phyloP scores from a whole-genome alignment of 768 basidiomycete genomes.

The Leccinum aurantiacum region DNA sequence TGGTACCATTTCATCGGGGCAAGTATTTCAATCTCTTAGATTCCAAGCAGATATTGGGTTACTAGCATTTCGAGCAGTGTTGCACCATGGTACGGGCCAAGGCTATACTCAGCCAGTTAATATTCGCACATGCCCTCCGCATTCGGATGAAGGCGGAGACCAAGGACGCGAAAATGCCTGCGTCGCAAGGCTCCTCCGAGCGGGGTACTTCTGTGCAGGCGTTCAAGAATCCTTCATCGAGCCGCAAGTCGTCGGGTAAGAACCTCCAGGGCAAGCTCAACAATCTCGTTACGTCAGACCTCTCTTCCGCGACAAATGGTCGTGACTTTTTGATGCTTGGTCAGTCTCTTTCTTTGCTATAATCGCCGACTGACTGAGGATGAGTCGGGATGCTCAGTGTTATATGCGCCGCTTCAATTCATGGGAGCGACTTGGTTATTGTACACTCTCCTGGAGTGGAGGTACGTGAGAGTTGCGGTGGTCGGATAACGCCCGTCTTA shows the following conservation, averaged over 20 bases:
- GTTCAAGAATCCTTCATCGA: not conserved
- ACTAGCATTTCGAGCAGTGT: not conserved
- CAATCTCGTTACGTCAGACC: slow-evolving; percentile 4
- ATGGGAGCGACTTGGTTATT: slow-evolving; percentile 1
- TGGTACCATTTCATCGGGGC: slow-evolving; percentile 1
- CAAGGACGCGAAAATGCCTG: not conserved
- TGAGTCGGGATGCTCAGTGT: not conserved
- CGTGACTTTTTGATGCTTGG: slow-evolving; percentile 5
- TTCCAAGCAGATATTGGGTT: not conserved
- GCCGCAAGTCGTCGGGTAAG: not conserved
- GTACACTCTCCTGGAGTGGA: slow-evolving; percentile 4
- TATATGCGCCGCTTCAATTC: slow-evolving; percentile 1
- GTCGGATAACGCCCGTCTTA: not conserved
- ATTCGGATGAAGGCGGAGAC: slow-evolving; percentile 3
- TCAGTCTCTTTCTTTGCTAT: not conserved
- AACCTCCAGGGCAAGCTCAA: slow-evolving; percentile 2
- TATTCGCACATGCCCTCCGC: slow-evolving; percentile 4
- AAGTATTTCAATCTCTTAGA: not conserved
- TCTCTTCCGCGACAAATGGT: slow-evolving; percentile 1
- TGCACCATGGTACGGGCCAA: slow-evolving; percentile 2
- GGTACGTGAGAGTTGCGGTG: not conserved
- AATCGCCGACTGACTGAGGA: not conserved
- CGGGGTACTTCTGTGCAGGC: not conserved
- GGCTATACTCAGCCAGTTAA: slow-evolving; percentile 2
- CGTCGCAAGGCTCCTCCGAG: not conserved